Evolutionary conservation across 139 green algal species (phyloP).

Genomic region (Tetradesmus lagerheimii): DNA sequence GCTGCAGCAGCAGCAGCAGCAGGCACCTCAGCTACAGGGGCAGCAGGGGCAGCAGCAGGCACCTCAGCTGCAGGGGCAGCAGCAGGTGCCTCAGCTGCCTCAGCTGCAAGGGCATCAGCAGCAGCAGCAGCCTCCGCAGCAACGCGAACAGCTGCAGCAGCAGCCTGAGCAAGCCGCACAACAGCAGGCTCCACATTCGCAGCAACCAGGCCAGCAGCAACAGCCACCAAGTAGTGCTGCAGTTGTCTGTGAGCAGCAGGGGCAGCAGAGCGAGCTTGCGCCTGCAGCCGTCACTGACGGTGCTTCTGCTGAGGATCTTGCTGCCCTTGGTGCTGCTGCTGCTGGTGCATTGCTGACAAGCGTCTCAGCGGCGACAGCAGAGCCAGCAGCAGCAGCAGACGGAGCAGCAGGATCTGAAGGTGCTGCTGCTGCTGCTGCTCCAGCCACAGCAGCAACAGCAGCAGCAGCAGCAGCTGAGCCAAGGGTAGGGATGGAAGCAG

Average conservation of each 20-base stretch:
- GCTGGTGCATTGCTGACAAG: not conserved
- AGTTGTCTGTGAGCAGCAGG: no score
- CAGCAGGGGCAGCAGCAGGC: not conserved
- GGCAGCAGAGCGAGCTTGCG: no score
- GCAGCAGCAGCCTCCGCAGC: not conserved
- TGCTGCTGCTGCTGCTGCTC: no score
- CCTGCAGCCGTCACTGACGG: no score
- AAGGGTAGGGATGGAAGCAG: not conserved
- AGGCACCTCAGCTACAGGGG: not conserved
- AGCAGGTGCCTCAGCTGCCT: not conserved
- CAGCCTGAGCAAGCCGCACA: no score
- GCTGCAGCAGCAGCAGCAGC: not conserved
- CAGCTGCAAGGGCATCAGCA: not conserved
- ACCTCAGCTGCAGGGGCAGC: not conserved
- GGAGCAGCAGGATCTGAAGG: no score
- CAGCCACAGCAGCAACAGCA: not conserved
- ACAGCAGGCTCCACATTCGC: no score
- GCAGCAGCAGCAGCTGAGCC: not conserved
- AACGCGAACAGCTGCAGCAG: not conserved
- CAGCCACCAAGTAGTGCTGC: no score
- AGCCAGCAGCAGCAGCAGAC: not conserved
- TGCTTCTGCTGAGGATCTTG: no score
- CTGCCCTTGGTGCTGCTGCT: constrained; percentile 8
- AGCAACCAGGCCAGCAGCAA: not conserved
- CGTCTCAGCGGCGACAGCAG: not conserved